Percentiles rank a stretch among this genome's conserved stretches.
Evolutionary conservation across 495 filamentous ascomycete species (phyloP).

Genomic region (Neurospora sp.): DNA sequence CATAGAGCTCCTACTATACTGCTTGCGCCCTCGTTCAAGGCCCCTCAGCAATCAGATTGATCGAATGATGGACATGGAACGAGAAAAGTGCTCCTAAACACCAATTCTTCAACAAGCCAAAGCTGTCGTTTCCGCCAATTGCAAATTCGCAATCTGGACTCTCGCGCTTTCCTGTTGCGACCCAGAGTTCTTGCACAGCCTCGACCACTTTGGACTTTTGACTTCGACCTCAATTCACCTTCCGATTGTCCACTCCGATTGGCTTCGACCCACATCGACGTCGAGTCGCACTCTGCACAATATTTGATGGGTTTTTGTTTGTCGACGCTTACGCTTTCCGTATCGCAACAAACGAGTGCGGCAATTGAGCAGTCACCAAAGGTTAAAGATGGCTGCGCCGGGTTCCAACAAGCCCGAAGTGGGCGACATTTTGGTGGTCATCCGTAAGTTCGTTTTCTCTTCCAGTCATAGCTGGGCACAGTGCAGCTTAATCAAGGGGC

Average conservation of each 20-base stretch:
- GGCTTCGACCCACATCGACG: not conserved
- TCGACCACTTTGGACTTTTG: not conserved
- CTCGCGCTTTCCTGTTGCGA: not conserved
- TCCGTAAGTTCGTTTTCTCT: slow-evolving; percentile 51
- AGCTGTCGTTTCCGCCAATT: not conserved
- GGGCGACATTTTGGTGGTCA: slow-evolving; percentile 63
- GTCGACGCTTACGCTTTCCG: not conserved
- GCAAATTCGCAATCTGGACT: not conserved
- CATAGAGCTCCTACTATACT: not conserved
- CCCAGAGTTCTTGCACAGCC: not conserved
- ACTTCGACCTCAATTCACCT: not conserved
- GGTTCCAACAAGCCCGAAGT: slow-evolving; percentile 41
- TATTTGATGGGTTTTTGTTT: not conserved
- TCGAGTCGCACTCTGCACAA: not conserved
- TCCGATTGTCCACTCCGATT: not conserved
- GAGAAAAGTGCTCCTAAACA: not conserved
- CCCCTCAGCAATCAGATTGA: not conserved
- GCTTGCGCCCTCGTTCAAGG: not conserved
- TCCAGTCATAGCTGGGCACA: not conserved
- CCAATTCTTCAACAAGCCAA: not conserved
- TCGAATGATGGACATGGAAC: not conserved
- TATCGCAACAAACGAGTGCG: slow-evolving; percentile 9
- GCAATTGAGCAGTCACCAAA: slow-evolving; percentile 6
- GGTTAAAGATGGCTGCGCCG: slow-evolving; percentile 36
- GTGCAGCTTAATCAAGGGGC: not conserved